A percentile compares a stretch with the other conserved stretches of the same genome.
phyloP scores from a whole-genome alignment of 2,329 filamentous ascomycete species.

The Penicillium aurantiogriseum region DNA sequence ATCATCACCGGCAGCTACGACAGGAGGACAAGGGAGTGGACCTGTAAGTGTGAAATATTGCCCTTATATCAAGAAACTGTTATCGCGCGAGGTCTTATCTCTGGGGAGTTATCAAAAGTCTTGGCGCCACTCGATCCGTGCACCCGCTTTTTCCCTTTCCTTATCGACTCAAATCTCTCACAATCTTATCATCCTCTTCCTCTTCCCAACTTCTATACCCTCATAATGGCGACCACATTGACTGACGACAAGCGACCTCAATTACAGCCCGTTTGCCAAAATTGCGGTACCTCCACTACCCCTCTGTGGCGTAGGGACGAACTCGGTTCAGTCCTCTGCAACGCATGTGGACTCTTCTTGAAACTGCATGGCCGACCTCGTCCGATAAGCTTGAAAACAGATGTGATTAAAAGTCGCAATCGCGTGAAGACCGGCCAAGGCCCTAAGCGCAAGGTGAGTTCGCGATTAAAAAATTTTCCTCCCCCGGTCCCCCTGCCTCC shows the following conservation, averaged over 20 bases:
- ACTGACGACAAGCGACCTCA: slow-evolving; percentile 56
- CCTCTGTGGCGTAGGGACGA: slow-evolving; percentile 98
- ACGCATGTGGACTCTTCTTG: slow-evolving; percentile 94
- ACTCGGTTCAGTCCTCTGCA: slow-evolving; percentile 91
- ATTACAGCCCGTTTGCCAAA: slow-evolving; percentile 92
- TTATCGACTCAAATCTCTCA: slow-evolving; percentile 49
- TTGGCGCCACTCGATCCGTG: slow-evolving; percentile 38
- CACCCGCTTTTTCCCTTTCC: slow-evolving; percentile 41
- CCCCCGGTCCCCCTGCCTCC: not conserved
- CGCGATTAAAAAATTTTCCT: slow-evolving; percentile 25
- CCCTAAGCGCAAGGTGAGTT: slow-evolving; percentile 75
- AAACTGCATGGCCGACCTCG: slow-evolving; percentile 93
- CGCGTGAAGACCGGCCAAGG: slow-evolving; percentile 86
- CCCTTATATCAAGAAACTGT: slow-evolving; percentile 6
- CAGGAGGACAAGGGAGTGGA: slow-evolving; percentile 58
- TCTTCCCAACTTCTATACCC: slow-evolving; percentile 17
- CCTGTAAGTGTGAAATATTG: slow-evolving; percentile 38
- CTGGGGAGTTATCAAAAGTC: slow-evolving; percentile 26
- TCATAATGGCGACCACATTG: slow-evolving; percentile 46
- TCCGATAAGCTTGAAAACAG: slow-evolving; percentile 95
- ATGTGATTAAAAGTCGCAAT: slow-evolving; percentile 99
- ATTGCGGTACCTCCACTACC: slow-evolving; percentile 92
- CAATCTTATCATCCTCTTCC: slow-evolving; percentile 42
- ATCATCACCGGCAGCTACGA: slow-evolving; percentile 63
- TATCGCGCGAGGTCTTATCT: slow-evolving; percentile 27